phyloP scores from a whole-genome alignment of 2,329 filamentous ascomycete species.

The Ceratocystis ficicola region DNA sequence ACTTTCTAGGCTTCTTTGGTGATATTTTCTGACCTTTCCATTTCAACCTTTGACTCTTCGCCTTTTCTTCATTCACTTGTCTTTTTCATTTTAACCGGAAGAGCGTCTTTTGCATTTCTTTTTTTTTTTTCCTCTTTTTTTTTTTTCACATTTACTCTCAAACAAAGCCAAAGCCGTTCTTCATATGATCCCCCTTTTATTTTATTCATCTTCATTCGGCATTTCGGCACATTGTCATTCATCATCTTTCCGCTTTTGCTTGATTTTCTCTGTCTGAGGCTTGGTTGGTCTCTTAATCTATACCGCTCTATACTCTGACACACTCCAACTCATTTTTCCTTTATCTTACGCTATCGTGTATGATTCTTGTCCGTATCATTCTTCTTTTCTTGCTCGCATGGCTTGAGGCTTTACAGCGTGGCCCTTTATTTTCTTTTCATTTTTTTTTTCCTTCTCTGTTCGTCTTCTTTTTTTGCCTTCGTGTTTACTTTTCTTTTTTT shows the following conservation, averaged over 20 bases:
- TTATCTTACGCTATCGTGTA: neutral
- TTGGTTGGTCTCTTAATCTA: neutral
- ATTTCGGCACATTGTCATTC: too few relatives aligned
- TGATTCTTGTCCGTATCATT: neutral
- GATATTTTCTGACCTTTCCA: too few relatives aligned
- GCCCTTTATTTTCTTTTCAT: neutral
- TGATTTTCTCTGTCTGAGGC: neutral
- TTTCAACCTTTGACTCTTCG: too few relatives aligned
- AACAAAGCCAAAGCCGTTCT: neutral
- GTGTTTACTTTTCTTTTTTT: neutral
- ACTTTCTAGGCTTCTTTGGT: neutral
- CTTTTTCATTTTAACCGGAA: too few relatives aligned
- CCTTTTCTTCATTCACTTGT: too few relatives aligned
- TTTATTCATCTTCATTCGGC: constrained; percentile 8
- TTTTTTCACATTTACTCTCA: neutral
- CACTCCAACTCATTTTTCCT: neutral
- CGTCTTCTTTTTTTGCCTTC: neutral
- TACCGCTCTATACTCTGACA: neutral
- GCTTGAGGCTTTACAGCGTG: too few relatives aligned
- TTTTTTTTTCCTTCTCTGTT: constrained; percentile 7
- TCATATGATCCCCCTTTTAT: neutral
- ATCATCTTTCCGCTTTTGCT: neutral
- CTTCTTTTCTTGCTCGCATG: neutral
- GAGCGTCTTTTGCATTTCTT: neutral
- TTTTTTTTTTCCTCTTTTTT: neutral